These are phyloP conservation scores for Fusarium sp. DNA, from an alignment of 2,329 filamentous ascomycete genomes.

Conservation along the genomic window DNA sequence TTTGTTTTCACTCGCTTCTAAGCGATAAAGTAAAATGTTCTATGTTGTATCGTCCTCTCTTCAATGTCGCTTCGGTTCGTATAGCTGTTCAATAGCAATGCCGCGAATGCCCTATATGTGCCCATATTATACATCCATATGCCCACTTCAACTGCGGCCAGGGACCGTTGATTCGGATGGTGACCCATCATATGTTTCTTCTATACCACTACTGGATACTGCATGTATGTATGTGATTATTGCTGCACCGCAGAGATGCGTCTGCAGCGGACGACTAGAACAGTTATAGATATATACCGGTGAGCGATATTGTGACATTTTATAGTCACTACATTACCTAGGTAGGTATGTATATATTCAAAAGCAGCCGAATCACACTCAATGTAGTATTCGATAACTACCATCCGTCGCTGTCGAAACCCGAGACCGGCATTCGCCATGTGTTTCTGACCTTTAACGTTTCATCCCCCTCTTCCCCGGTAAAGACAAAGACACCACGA, in stretches of 20 bases:
- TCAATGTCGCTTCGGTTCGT: slow-evolving; percentile 23
- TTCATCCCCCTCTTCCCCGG: slow-evolving; percentile 40
- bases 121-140: slow-evolving; percentile 25
- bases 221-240: neutral
- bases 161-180: slow-evolving; percentile 26
- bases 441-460: slow-evolving; percentile 33
- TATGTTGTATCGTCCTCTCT: slow-evolving; percentile 19
- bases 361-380: slow-evolving; percentile 7
- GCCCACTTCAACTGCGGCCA: slow-evolving; percentile 2
- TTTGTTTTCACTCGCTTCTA: slow-evolving; percentile 4
- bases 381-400: neutral
- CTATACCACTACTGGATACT: neutral
- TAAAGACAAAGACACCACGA: neutral
- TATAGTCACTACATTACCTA: neutral
- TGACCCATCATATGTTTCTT: slow-evolving; percentile 27
- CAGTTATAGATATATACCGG: neutral
- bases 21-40: slow-evolving; percentile 8
- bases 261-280: slow-evolving; percentile 2
- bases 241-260: neutral
- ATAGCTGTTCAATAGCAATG: slow-evolving; percentile 3
- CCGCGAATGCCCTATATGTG: slow-evolving; percentile 36
- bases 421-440: slow-evolving; percentile 9
- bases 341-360: neutral
- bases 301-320: slow-evolving; percentile 10
- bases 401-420: slow-evolving; percentile 15